A percentile compares a stretch with the other conserved stretches of the same genome.
Evolutionary conservation across 345 rosid species (phyloP).

Genomic region (Moricandia arvensis): DNA sequence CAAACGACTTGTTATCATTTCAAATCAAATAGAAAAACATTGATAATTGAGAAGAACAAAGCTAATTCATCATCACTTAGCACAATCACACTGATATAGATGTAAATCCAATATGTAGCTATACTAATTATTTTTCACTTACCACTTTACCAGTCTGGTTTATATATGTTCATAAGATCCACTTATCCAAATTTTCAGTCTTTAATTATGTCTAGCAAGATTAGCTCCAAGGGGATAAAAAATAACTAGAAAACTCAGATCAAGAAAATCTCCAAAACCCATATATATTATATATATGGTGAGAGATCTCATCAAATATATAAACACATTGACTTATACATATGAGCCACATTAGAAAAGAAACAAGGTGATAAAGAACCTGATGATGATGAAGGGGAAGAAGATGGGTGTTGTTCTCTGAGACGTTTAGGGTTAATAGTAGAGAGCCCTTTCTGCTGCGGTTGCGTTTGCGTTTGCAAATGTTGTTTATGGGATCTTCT

Average conservation of each 20-base stretch:
- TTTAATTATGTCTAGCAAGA: neutral
- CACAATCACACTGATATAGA: neutral
- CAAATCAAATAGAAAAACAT: neutral
- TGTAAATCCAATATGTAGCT: neutral
- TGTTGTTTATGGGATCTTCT: slow-evolving; percentile 38
- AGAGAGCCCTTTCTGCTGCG: slow-evolving; percentile 14
- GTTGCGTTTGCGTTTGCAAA: slow-evolving; percentile 16
- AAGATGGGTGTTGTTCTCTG: slow-evolving; percentile 19
- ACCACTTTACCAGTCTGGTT: neutral
- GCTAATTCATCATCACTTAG: neutral
- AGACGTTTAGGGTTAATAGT: slow-evolving; percentile 22
- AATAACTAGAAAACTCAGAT: neutral
- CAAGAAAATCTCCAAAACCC: neutral
- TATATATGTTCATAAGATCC: neutral
- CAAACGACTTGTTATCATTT: neutral
- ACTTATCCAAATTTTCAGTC: neutral
- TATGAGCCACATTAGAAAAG: neutral
- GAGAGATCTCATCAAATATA: neutral
- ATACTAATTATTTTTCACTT: neutral
- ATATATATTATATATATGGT: neutral
- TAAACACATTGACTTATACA: neutral
- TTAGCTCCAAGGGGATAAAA: neutral
- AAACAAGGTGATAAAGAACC: slow-evolving; percentile 23
- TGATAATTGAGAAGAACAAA: neutral
- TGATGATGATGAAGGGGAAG: slow-evolving; percentile 31